A percentile compares a stretch with the other conserved stretches of the same genome.
These are phyloP conservation scores for Penicillium dipodomyicola DNA, from an alignment of 495 filamentous ascomycete genomes.

Conservation along the genomic window DNA sequence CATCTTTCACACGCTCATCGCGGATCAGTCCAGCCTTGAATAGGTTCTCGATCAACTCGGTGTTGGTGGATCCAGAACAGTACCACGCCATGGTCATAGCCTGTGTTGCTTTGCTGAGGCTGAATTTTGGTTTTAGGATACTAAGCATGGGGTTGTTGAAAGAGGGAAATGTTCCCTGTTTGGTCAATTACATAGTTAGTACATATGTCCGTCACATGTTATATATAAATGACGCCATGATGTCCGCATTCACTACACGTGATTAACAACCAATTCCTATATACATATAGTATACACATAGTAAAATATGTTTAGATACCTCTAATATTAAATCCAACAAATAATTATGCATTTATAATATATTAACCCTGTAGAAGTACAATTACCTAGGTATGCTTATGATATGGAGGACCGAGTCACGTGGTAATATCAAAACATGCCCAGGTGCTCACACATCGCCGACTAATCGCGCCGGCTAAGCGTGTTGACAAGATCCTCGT, in stretches of 20 bases:
- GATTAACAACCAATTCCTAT: neutral
- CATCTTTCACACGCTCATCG: slow-evolving; percentile 64
- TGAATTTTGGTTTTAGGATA: neutral
- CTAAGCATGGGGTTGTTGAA: slow-evolving; percentile 7
- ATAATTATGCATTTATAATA: too few species aligned
- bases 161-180: neutral
- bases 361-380: too few species aligned
- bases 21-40: slow-evolving; percentile 69
- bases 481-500: neutral
- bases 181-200: neutral
- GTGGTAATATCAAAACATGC: too few species aligned
- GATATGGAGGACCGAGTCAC: too few species aligned
- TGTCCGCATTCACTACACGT: slow-evolving; percentile 12
- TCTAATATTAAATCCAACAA: too few species aligned
- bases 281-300: too few species aligned
- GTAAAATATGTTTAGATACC: too few species aligned
- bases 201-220: neutral
- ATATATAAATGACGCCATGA: slow-evolving; percentile 24
- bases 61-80: slow-evolving; percentile 75
- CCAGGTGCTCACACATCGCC: neutral
- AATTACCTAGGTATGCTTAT: too few species aligned
- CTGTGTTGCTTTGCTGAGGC: slow-evolving; percentile 16
- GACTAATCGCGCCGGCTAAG: neutral
- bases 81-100: slow-evolving; percentile 80
- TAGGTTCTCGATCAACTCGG: slow-evolving; percentile 76